Conservation (phyloP, 2,329 filamentous ascomycete species). For the Apiospora rasikravindrae region DNA sequence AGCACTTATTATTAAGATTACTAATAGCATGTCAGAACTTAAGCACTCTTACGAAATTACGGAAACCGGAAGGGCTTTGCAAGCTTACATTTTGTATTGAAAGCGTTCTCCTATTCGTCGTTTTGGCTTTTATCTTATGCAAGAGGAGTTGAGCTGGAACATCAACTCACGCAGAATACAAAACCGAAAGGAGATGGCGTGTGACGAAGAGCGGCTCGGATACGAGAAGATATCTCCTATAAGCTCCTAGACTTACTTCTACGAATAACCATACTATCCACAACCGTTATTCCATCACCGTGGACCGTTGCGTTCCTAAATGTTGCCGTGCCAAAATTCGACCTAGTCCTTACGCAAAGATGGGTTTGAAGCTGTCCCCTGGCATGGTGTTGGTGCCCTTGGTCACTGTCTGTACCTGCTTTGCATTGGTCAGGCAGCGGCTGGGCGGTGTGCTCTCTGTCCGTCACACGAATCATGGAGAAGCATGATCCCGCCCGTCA, state of each 20-base stretch:
- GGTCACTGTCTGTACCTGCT: background rate
- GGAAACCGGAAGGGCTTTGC: background rate
- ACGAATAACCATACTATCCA: background rate
- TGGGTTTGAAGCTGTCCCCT: background rate
- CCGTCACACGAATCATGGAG: background rate
- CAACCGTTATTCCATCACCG: too few relatives aligned
- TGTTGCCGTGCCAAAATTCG: background rate
- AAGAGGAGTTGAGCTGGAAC: background rate
- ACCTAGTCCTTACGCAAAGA: background rate
- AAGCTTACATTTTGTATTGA: background rate
- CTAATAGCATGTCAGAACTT: background rate
- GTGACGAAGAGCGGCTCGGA: background rate
- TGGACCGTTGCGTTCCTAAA: background rate
- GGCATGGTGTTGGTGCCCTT: background rate
- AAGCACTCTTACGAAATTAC: background rate
- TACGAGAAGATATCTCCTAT: background rate
- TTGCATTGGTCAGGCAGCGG: background rate
- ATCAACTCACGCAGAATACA: background rate
- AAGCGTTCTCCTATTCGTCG: background rate
- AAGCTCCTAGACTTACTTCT: constrained; percentile 6
- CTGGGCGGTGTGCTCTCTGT: background rate
- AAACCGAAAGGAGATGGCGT: background rate
- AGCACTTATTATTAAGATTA: too few relatives aligned
- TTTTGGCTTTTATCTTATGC: background rate
- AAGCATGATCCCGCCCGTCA: background rate